Conservation (phyloP, 108 stramenopile genomes). For the Chaetoceros muelleri region DNA sequence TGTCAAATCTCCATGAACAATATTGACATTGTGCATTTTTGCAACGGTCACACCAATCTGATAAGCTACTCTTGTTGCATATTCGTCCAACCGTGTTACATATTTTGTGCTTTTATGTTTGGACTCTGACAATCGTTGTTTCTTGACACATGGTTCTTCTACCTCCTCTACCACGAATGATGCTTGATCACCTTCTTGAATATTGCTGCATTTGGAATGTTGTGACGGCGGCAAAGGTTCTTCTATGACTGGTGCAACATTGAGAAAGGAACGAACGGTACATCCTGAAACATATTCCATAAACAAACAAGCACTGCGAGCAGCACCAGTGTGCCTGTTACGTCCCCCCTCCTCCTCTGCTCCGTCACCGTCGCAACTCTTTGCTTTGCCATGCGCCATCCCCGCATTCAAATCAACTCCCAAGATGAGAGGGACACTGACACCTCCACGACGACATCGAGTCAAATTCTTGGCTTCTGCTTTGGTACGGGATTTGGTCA, state of each 20-base stretch:
- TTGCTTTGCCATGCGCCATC: slow-evolving; percentile 9
- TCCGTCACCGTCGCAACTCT: too few species aligned
- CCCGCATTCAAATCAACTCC: slow-evolving; percentile 42
- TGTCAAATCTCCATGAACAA: slow-evolving; percentile 95
- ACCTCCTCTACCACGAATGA: too few species aligned
- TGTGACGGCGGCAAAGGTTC: not conserved
- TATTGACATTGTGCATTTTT: slow-evolving; percentile 74
- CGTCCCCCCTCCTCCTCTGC: slow-evolving; percentile 1
- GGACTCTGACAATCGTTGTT: not conserved
- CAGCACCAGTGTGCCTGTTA: too few species aligned
- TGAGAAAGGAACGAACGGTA: slow-evolving; percentile 50
- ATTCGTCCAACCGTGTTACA: slow-evolving; percentile 10
- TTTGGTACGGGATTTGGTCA: slow-evolving; percentile 81
- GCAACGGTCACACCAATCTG: slow-evolving; percentile 71
- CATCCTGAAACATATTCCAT: slow-evolving; percentile 55
- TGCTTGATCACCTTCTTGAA: too few species aligned
- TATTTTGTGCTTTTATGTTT: slow-evolving; percentile 1
- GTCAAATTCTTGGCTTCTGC: slow-evolving; percentile 60
- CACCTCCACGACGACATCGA: slow-evolving; percentile 42
- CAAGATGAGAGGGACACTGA: slow-evolving; percentile 44
- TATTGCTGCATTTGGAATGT: not conserved
- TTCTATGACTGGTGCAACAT: slow-evolving; percentile 1
- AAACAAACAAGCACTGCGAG: slow-evolving; percentile 36
- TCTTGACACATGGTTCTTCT: slow-evolving; percentile 4
- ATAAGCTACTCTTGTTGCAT: slow-evolving; percentile 28